phyloP scores from a whole-genome alignment of 306 rosid species.

The Arachis hypogaea region DNA sequence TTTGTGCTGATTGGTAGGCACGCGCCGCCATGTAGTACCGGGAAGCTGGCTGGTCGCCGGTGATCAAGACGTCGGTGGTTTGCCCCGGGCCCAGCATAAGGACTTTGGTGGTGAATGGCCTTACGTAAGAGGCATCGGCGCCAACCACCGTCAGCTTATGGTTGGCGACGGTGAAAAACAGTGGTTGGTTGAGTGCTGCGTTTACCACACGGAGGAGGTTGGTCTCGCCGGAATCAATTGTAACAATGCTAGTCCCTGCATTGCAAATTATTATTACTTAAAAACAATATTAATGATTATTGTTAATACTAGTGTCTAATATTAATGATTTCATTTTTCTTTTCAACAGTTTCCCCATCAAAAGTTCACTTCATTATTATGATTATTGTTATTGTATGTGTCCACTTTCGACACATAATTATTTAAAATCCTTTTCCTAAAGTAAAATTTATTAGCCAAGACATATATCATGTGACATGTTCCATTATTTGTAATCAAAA shows the following conservation, averaged over 20 bases:
- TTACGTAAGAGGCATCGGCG: conserved; percentile 87
- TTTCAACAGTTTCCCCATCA: neutral
- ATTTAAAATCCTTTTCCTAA: conserved; percentile 10
- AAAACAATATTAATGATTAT: neutral
- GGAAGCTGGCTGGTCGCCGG: conserved; percentile 68
- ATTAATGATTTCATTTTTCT: conserved; percentile 22
- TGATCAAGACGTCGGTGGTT: conserved; percentile 86
- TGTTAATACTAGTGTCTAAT: neutral
- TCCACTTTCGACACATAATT: neutral
- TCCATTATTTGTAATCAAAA: neutral
- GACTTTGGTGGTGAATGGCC: conserved; percentile 78
- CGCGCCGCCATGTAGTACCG: conserved; percentile 81
- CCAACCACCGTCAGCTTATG: conserved; percentile 81
- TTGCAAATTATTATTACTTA: neutral
- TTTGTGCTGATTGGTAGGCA: conserved; percentile 77
- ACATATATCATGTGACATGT: conserved; percentile 10
- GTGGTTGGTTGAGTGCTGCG: conserved; percentile 73
- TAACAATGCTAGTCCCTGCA: conserved; percentile 66
- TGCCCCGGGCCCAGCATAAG: conserved; percentile 95
- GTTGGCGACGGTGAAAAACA: conserved; percentile 80
- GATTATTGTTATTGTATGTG: neutral
- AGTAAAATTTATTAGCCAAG: conserved; percentile 14
- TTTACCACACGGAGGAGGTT: conserved; percentile 78
- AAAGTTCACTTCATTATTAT: neutral
- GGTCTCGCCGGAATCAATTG: conserved; percentile 72